These are phyloP conservation scores for Solanum hybrid DNA, from an alignment of 305 asterid species.

Conservation along the genomic window DNA sequence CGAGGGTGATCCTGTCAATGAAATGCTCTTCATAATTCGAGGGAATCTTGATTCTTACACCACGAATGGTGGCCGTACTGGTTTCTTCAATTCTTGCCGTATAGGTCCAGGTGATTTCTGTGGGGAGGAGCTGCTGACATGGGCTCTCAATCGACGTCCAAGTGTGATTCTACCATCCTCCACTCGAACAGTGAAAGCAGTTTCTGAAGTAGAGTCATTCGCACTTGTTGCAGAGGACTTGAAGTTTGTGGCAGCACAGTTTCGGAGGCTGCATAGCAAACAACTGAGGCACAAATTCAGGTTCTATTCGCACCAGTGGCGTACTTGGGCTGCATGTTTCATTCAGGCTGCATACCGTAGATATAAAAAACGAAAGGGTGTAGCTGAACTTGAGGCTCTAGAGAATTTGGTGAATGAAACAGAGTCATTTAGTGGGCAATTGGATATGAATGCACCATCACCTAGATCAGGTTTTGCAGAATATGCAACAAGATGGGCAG, in stretches of 20 bases:
- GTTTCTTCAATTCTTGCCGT: slow-evolving; percentile 73
- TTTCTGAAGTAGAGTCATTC: slow-evolving; percentile 46
- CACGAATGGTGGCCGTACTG: slow-evolving; percentile 84
- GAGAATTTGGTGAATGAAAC: slow-evolving; percentile 21
- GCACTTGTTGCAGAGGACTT: slow-evolving; percentile 53
- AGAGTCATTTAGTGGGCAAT: slow-evolving; percentile 3
- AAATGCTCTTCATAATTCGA: slow-evolving; percentile 75
- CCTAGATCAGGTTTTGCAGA: slow-evolving; percentile 29
- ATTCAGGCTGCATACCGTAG: slow-evolving; percentile 74
- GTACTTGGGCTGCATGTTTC: slow-evolving; percentile 45
- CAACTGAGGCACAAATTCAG: slow-evolving; percentile 40
- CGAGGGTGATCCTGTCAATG: slow-evolving; percentile 87
- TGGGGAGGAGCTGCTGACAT: slow-evolving; percentile 49
- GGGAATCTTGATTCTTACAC: slow-evolving; percentile 87
- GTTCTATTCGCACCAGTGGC: slow-evolving; percentile 50
- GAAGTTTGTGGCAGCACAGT: slow-evolving; percentile 44
- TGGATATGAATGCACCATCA: slow-evolving; percentile 12
- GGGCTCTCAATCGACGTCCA: slow-evolving; percentile 48
- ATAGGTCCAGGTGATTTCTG: slow-evolving; percentile 84
- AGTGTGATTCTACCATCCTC: slow-evolving; percentile 42
- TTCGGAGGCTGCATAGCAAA: slow-evolving; percentile 38
- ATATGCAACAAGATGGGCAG: slow-evolving; percentile 38
- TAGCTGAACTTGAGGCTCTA: slow-evolving; percentile 36
- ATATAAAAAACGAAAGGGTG: slow-evolving; percentile 37
- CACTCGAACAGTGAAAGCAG: slow-evolving; percentile 38